Evolutionary conservation across 2,329 filamentous ascomycete species (phyloP).

Genomic region (Penicillium sp.): DNA sequence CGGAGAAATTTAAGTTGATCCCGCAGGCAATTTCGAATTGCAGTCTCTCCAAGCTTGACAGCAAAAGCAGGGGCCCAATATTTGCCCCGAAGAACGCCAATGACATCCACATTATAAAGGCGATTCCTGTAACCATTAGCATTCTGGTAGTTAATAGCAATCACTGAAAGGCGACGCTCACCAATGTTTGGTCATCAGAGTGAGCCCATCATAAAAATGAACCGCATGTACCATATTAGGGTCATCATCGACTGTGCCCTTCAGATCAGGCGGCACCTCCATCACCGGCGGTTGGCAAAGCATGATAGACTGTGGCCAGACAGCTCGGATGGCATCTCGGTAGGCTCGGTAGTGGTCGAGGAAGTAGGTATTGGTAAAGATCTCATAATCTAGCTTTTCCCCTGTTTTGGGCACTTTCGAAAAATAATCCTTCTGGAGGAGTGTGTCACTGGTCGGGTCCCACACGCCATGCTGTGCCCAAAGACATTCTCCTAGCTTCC

Average conservation of each 20-base stretch:
- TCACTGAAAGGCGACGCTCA: conserved; percentile 20
- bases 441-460: conserved; percentile 76
- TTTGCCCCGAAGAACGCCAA: conserved; percentile 85
- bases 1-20: conserved; percentile 83
- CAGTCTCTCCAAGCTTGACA: conserved; percentile 88
- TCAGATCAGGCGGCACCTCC: conserved; percentile 86
- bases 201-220: conserved; percentile 97
- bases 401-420: conserved; percentile 75
- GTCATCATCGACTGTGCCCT: conserved; percentile 86
- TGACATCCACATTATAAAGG: conserved; percentile 94
- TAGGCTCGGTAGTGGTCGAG: conserved; percentile 83
- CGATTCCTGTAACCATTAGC: conserved; percentile 65
- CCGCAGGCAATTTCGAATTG: conserved; percentile 89
- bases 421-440: conserved; percentile 88
- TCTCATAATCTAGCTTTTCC: conserved; percentile 74
- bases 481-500: conserved; percentile 91
- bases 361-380: conserved; percentile 90
- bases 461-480: conserved; percentile 98
- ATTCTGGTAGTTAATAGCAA: background rate
- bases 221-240: conserved; percentile 88
- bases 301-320: conserved; percentile 82
- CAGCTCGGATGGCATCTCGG: conserved; percentile 70
- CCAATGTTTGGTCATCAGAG: conserved; percentile 98
- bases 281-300: conserved; percentile 90
- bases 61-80: conserved; percentile 90